Evolutionary conservation across 140 eudicot genomes (phyloP), one percentile per base, ranked within the genome.

Genomic region (Anethum foeniculum): DNA sequence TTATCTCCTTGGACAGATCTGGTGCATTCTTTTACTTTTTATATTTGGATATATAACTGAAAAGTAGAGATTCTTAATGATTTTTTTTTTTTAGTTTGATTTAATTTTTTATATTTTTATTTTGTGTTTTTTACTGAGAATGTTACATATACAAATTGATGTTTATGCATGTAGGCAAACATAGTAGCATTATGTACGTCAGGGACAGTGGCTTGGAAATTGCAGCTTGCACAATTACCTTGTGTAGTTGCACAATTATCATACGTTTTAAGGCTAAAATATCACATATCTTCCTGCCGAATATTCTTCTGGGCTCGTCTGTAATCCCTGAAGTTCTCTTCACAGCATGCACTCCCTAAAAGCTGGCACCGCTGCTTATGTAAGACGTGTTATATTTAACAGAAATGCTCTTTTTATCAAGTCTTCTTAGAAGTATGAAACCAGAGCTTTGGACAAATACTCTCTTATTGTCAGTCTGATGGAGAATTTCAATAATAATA

Each of bases 211-310:
- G 98, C 97, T 41, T 83, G 92, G 85, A 96, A 94, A 83, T 76
- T 94, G 91, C 98, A 92, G 85, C 97, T 94, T 84, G 96, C 97
- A 41, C 86, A 85, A 71, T 87, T 94, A 74, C 96, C 98, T 76
- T 94, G 93, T 82, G 90, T 92, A 23, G 95, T 94, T 80, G 96
- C 98, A 25, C 92, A 94, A n/a, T n/a, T n/a, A n/a, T 81, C 44
- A 92, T 94, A 81, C 93, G 90, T 21, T 90, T 81, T 51, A 94
- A 87, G 88, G 98, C 97, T 51, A 92, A 89, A 90, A 73, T 92
- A 82, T 88, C 94, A 36, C 88, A 92, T 82, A 89, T 94, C 56
- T 94, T 97, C 23, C 93, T 94, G 71, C 97, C 98, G 2, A 94
- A 92, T 85, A 94, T 94, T 75, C 88, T 92, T 83, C 84, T 94